A percentile compares a stretch with the other conserved stretches of the same genome.
phyloP scores from a whole-genome alignment of 2,329 filamentous ascomycete species.

The Ambrosiella xylebori region DNA sequence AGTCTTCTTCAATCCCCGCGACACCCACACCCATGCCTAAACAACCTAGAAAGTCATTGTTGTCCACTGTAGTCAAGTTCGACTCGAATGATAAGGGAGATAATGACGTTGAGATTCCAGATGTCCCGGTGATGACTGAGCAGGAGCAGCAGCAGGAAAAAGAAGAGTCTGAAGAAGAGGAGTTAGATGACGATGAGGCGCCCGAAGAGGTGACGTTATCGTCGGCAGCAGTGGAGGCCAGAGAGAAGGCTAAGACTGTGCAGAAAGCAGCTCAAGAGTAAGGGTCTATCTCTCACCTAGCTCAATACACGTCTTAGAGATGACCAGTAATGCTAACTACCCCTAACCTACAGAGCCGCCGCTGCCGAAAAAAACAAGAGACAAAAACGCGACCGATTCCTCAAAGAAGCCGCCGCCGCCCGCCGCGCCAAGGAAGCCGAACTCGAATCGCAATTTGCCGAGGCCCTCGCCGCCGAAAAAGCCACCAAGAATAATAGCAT shows the following conservation, averaged over 20 bases:
- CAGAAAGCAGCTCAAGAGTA: slow-evolving; percentile 36
- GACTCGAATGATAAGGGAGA: slow-evolving; percentile 11
- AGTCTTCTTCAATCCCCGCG: too few relatives aligned
- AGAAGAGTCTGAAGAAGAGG: slow-evolving; percentile 18
- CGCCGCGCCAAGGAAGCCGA: slow-evolving; percentile 24
- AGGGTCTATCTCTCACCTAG: slow-evolving; percentile 15
- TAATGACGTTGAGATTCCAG: neutral
- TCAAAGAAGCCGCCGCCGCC: slow-evolving; percentile 37
- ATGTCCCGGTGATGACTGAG: neutral
- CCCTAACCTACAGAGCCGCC: slow-evolving; percentile 25
- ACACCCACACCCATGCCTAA: too few relatives aligned
- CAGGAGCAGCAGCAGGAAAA: neutral
- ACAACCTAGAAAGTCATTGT: too few relatives aligned
- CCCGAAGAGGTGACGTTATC: slow-evolving; percentile 41
- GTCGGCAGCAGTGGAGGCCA: slow-evolving; percentile 29
- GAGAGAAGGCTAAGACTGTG: slow-evolving; percentile 29
- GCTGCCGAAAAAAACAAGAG: slow-evolving; percentile 36
- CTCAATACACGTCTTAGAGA: neutral
- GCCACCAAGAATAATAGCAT: neutral
- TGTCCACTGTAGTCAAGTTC: slow-evolving; percentile 5
- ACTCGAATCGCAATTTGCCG: slow-evolving; percentile 12
- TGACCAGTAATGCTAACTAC: neutral
- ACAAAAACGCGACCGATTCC: slow-evolving; percentile 33
- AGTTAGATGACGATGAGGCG: slow-evolving; percentile 37
- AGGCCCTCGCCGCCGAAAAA: slow-evolving; percentile 13